Evolutionary conservation across 2,329 filamentous ascomycete genomes (phyloP).

Genomic region (Ceratocystis smalleyi): DNA sequence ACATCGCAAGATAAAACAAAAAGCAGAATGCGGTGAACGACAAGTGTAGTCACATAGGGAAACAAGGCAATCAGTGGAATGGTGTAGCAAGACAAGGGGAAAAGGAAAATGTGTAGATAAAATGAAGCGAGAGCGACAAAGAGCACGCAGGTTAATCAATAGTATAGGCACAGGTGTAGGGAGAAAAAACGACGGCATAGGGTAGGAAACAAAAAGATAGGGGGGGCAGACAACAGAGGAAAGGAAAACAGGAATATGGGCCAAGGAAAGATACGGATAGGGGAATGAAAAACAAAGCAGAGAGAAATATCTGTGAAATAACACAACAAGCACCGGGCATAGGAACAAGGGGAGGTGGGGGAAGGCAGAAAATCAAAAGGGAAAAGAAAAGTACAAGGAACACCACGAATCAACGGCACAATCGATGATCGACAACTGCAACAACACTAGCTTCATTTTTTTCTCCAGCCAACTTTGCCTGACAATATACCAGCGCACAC

Average conservation of each 20-base stretch:
- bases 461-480: background rate
- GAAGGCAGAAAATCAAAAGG: background rate
- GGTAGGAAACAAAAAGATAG: background rate
- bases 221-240: background rate
- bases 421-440: background rate
- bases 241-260: background rate
- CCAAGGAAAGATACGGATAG: background rate
- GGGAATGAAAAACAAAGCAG: background rate
- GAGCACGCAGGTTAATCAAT: background rate
- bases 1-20: background rate
- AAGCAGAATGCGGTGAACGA: background rate
- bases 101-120: background rate
- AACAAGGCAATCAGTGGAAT: background rate
- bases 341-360: background rate
- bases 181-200: background rate
- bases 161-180: background rate
- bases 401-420: conserved; percentile 3
- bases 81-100: background rate
- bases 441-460: background rate
- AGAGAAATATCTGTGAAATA: background rate
- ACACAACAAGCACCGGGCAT: background rate
- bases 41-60: background rate
- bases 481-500: background rate
- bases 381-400: background rate
- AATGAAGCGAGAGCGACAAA: background rate